phyloP scores from a whole-genome alignment of 805 yeast species.

The Yamadazyma ubonensis region DNA sequence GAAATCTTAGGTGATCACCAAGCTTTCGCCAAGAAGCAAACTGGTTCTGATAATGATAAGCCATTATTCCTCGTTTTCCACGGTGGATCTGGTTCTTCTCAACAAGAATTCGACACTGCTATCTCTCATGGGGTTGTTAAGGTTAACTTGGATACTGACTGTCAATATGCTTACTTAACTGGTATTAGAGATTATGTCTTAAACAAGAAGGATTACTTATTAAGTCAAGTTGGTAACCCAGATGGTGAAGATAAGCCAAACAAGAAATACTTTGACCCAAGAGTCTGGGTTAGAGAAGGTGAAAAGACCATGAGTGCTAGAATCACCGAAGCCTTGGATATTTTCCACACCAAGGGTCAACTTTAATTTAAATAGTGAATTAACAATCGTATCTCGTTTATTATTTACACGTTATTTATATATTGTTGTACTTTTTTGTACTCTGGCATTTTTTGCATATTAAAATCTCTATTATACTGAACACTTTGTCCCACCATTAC shows the following conservation, averaged over 20 bases:
- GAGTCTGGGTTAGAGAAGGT: conserved; percentile 99
- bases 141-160: conserved; percentile 99
- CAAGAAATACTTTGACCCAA: conserved; percentile 99
- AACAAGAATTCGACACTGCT: conserved; percentile 86
- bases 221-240: conserved; percentile 95
- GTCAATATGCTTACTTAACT: conserved; percentile 94
- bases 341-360: conserved; percentile 79
- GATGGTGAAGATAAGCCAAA: conserved; percentile 99
- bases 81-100: conserved; percentile 99
- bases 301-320: conserved; percentile 95
- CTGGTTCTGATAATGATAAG: conserved; percentile 49
- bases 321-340: conserved; percentile 75
- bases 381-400: not conserved
- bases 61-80: conserved; percentile 99
- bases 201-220: conserved; percentile 91
- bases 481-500: conserved; percentile 55
- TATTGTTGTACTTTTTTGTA: conserved; percentile 29
- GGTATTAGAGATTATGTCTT: conserved; percentile 98
- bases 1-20: conserved; percentile 95
- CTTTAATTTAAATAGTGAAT: conserved; percentile 23
- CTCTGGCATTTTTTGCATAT: conserved; percentile 34
- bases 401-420: conserved; percentile 1
- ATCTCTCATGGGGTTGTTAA: conserved; percentile 94
- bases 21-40: conserved; percentile 72
- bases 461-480: conserved; percentile 27